Evolutionary conservation across 306 rosid species (phyloP).

Genomic region (Elaeagnus macrophylla): DNA sequence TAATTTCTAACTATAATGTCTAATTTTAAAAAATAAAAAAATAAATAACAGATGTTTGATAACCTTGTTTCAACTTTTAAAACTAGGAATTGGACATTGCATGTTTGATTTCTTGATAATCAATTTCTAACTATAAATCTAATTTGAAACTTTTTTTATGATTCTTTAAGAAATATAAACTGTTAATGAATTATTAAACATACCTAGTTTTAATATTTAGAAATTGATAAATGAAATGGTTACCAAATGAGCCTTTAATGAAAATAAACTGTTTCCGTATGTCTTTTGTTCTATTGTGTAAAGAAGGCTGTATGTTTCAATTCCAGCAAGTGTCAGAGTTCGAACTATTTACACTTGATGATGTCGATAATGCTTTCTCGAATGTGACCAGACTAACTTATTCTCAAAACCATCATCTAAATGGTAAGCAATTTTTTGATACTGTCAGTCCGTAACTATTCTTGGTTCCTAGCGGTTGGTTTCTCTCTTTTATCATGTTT

Average conservation of each 20-base stretch:
- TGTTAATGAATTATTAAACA: no score
- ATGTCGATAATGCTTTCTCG: constrained; percentile 87
- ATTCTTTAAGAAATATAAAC: no score
- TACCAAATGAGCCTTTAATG: no score
- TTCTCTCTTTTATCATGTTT: not conserved
- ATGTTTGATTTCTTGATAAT: no score
- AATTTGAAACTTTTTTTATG: no score
- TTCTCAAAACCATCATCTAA: constrained; percentile 86
- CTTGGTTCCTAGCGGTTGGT: not conserved
- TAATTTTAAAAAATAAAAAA: no score
- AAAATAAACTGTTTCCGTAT: not conserved
- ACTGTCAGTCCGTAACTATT: not conserved
- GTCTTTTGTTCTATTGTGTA: not conserved
- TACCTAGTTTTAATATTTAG: no score
- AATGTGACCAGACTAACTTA: constrained; percentile 74
- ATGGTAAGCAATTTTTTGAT: constrained; percentile 36
- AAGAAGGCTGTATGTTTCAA: constrained; percentile 1
- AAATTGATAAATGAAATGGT: no score
- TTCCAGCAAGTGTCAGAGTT: constrained; percentile 93
- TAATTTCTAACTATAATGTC: not conserved
- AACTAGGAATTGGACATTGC: no score
- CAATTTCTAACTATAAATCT: no score
- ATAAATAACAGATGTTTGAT: no score
- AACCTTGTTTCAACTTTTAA: no score
- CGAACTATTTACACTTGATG: constrained; percentile 79